Conservation (phyloP, 148 eudicot genomes). For the Polygonum aviculare region DNA sequence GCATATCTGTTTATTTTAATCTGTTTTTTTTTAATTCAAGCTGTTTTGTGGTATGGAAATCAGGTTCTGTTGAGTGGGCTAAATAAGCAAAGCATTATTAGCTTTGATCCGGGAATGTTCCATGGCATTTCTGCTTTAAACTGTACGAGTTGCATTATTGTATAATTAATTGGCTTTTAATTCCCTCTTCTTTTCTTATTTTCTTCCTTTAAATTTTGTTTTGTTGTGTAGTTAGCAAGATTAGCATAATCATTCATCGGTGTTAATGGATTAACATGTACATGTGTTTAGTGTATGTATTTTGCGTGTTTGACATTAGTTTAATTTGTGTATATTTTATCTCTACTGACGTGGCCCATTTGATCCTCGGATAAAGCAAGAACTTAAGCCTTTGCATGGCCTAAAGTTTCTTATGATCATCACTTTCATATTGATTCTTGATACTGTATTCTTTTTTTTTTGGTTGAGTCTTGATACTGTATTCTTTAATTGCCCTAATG, state of each 20-base stretch:
- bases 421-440: neutral
- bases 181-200: neutral
- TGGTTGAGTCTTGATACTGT: no score
- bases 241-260: neutral
- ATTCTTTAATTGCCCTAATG: neutral
- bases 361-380: neutral
- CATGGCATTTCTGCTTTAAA: slow-evolving; percentile 1
- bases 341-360: neutral
- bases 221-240: slow-evolving; percentile 2
- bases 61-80: slow-evolving; percentile 6
- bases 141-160: neutral
- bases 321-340: neutral
- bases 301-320: neutral
- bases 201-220: neutral
- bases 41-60: neutral
- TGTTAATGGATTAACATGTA: neutral
- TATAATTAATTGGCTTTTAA: neutral
- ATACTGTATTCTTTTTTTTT: neutral
- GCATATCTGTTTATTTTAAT: neutral
- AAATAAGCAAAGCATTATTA: slow-evolving; percentile 11
- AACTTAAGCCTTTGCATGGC: neutral
- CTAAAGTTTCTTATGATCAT: neutral
- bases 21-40: neutral
- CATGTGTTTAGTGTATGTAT: neutral
- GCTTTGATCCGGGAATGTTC: neutral